Evolutionary conservation across 768 basidiomycete genomes (phyloP), one percentile per base, ranked within the genome.

Genomic region (Russula dissimulans): DNA sequence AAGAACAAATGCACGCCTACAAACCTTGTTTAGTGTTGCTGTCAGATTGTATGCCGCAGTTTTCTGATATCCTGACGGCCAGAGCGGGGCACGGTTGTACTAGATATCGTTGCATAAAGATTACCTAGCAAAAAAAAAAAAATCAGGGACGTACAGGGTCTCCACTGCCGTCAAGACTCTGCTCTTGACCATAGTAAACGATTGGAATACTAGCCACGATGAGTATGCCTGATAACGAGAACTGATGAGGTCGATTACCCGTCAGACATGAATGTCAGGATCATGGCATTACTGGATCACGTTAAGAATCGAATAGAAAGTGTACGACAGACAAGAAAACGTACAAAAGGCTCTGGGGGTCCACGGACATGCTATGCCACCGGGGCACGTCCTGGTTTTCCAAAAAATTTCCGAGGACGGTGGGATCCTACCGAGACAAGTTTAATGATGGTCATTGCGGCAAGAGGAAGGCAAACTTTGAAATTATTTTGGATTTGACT

Each of bases 161-260:
- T 8, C 70, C 72, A 67, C 72, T 73, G 38, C 89, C 89, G 57
- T 72, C 74, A 69, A 87, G 85, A 43, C 77, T 73, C 69, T 90
- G 89, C 66, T 91, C 89, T 71, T 88, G 87, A 1, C 89, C 89
- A 61, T 89, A 88, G 69, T 91, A 91, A 11, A 89, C 80, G 60
- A 91, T 83, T 0, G 89, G 89, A 65, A 89, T 88, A n/a, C 77
- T 78, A 48, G 4, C 15, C 9, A 38, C 31, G 5, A 5, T 60
- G 52, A 44, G 42, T 51, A 17, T 50, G 54, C 54, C 34, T 32
- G 31, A 32, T 15, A 22, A 51, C 38, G 26, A 50, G 47, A 47
- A 34, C n/a, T 6, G 17, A 15, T 18, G 36, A 43, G 49, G 31
- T 26, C 17, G 51, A 60, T 67, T 57, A 70, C 77, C 89, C 88